A percentile compares a stretch with the other conserved stretches of the same genome.
Evolutionary conservation across 371 early-diverging fungal genomes (phyloP).

Genomic region (Mucor lusitanicus): DNA sequence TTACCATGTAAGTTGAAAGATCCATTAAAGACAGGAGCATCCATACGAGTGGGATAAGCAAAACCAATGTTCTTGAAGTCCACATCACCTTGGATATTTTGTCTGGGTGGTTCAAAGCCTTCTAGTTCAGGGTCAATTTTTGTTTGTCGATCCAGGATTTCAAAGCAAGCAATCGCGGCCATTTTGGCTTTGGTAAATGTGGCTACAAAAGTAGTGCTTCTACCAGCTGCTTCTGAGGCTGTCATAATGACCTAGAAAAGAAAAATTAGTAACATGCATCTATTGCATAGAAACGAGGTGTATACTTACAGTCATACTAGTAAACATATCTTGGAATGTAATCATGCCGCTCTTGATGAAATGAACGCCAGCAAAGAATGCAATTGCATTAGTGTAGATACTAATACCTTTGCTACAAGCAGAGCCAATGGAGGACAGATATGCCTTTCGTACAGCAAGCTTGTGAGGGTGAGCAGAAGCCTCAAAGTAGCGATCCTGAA

Average conservation of each 20-base stretch:
- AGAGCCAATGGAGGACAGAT: slow-evolving; percentile 62
- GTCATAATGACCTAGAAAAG: slow-evolving; percentile 54
- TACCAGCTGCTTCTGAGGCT: slow-evolving; percentile 65
- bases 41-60: slow-evolving; percentile 81
- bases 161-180: slow-evolving; percentile 77
- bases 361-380: slow-evolving; percentile 58
- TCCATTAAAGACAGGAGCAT: slow-evolving; percentile 74
- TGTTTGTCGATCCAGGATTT: slow-evolving; percentile 69
- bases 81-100: slow-evolving; percentile 53
- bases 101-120: slow-evolving; percentile 48
- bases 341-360: slow-evolving; percentile 42
- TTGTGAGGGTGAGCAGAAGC: slow-evolving; percentile 67
- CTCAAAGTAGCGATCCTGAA: slow-evolving; percentile 57
- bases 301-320: slow-evolving; percentile 40
- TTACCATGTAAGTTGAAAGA: slow-evolving; percentile 65
- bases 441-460: slow-evolving; percentile 57
- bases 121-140: slow-evolving; percentile 68
- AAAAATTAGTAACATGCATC: not conserved
- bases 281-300: not conserved
- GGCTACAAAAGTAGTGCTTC: slow-evolving; percentile 53
- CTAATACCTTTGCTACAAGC: slow-evolving; percentile 65
- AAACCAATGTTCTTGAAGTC: slow-evolving; percentile 65
- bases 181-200: slow-evolving; percentile 75
- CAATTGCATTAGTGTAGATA: slow-evolving; percentile 65
- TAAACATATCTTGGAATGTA: slow-evolving; percentile 50